Evolutionary conservation across 2,329 filamentous ascomycete species (phyloP).

Genomic region (Claviceps sorghi): DNA sequence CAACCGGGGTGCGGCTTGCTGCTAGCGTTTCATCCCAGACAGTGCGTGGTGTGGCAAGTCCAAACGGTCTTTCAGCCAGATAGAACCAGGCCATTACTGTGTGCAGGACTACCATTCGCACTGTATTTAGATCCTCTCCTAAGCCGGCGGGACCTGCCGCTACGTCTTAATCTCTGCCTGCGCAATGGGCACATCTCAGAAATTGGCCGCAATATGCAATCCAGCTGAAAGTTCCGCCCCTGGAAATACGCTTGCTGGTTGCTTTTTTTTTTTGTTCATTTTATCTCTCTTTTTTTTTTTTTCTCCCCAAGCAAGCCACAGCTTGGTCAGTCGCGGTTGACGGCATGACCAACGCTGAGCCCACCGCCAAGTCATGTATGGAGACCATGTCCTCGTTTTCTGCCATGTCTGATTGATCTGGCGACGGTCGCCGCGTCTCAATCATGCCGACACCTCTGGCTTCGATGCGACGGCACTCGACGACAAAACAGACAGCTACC

Average conservation of each 20-base stretch:
- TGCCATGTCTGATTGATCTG: too few relatives aligned
- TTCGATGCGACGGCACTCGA: neutral
- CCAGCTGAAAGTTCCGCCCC: neutral
- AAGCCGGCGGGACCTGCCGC: conserved; percentile 3
- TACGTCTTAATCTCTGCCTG: neutral
- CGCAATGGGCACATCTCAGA: conserved; percentile 1
- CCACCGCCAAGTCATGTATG: neutral
- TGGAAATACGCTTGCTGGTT: neutral
- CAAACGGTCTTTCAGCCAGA: conserved; percentile 2
- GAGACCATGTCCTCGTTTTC: neutral
- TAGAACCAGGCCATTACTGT: neutral
- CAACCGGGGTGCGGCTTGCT: conserved; percentile 14
- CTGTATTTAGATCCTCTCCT: conserved; percentile 1
- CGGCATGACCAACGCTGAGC: neutral
- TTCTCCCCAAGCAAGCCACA: neutral
- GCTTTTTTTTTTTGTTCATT: neutral
- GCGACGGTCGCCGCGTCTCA: too few relatives aligned
- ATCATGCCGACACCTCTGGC: neutral
- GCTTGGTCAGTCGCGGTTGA: too few relatives aligned
- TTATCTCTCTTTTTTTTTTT: neutral
- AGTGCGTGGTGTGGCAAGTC: neutral
- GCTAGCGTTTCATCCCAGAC: conserved; percentile 16
- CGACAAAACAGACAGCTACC: too few relatives aligned
- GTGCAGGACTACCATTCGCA: neutral
- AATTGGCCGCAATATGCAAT: neutral